Conservation (phyloP, 164 flowering plant species). For the Cinnamomum chago region DNA sequence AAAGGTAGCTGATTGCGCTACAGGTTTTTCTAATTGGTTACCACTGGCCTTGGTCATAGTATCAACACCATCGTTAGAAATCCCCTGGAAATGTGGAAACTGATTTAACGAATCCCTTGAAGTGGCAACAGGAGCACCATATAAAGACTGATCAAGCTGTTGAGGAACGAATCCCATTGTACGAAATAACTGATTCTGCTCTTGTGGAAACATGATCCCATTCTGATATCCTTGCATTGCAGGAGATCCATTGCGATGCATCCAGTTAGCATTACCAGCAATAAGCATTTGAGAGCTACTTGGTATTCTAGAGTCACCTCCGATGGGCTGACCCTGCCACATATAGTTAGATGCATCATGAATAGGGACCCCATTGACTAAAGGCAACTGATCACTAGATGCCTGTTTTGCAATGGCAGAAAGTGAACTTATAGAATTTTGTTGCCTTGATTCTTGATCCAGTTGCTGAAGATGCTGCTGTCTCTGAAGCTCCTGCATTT, state of each 20-base stretch:
- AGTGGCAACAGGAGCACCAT: slow-evolving; percentile 48
- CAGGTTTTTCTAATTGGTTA: slow-evolving; percentile 36
- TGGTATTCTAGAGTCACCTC: slow-evolving; percentile 19
- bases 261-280: slow-evolving; percentile 35
- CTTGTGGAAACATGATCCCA: slow-evolving; percentile 34
- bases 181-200: slow-evolving; percentile 33
- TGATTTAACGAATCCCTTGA: slow-evolving; percentile 34
- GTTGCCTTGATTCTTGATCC: slow-evolving; percentile 42
- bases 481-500: slow-evolving; percentile 65
- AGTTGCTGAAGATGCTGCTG: slow-evolving; percentile 59
- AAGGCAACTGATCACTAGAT: slow-evolving; percentile 35
- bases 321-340: slow-evolving; percentile 20
- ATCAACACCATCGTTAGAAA: slow-evolving; percentile 33
- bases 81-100: slow-evolving; percentile 42
- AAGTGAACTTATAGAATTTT: slow-evolving; percentile 35
- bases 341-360: slow-evolving; percentile 32
- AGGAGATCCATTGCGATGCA: slow-evolving; percentile 38
- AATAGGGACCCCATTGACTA: slow-evolving; percentile 41
- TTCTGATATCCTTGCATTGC: slow-evolving; percentile 42
- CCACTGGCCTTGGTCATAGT: slow-evolving; percentile 27
- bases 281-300: slow-evolving; percentile 39
- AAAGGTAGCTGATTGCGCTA: slow-evolving; percentile 34
- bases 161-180: slow-evolving; percentile 44
- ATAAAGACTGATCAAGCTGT: slow-evolving; percentile 54
- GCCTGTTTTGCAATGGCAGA: slow-evolving; percentile 35